Percentiles rank a stretch among this genome's conserved stretches.
These are phyloP conservation scores for Saccharomyces paradoxus DNA, from an alignment of 805 yeast genomes.

Conservation along the genomic window DNA sequence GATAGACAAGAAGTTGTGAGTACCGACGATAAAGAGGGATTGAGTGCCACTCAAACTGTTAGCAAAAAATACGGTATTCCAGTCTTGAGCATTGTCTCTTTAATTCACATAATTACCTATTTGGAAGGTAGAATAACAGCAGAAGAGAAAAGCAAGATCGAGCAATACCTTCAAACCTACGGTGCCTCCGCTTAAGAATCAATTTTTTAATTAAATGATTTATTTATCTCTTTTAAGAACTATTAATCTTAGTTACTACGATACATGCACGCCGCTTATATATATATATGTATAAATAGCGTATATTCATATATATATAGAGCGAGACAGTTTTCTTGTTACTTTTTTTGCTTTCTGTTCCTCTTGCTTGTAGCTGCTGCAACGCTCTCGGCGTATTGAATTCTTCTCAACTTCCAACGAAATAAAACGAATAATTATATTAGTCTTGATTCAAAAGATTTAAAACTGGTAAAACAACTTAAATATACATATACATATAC, in stretches of 20 bases:
- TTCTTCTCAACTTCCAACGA: neutral
- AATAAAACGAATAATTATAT: neutral
- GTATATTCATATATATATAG: neutral
- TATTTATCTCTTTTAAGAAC: neutral
- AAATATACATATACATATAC: neutral
- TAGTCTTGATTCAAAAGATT: neutral
- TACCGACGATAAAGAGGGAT: constrained; percentile 34
- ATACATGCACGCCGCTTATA: neutral
- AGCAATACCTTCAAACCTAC: constrained; percentile 43
- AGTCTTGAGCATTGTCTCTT: constrained; percentile 69
- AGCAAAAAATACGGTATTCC: constrained; percentile 68
- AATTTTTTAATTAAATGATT: neutral
- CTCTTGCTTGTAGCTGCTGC: neutral
- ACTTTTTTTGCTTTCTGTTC: neutral
- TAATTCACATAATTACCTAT: constrained; percentile 64
- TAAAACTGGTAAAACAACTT: neutral
- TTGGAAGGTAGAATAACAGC: constrained; percentile 47
- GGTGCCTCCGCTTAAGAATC: constrained; percentile 21
- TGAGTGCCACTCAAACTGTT: constrained; percentile 78
- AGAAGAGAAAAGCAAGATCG: constrained; percentile 50
- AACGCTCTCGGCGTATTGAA: neutral
- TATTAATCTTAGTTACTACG: neutral
- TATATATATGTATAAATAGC: neutral
- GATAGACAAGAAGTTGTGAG: constrained; percentile 92
- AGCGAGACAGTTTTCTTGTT: neutral